A percentile compares a stretch with the other conserved stretches of the same genome.
Conservation (phyloP, 192 early-diverging fungal species). For the Oehlia diaphana region DNA sequence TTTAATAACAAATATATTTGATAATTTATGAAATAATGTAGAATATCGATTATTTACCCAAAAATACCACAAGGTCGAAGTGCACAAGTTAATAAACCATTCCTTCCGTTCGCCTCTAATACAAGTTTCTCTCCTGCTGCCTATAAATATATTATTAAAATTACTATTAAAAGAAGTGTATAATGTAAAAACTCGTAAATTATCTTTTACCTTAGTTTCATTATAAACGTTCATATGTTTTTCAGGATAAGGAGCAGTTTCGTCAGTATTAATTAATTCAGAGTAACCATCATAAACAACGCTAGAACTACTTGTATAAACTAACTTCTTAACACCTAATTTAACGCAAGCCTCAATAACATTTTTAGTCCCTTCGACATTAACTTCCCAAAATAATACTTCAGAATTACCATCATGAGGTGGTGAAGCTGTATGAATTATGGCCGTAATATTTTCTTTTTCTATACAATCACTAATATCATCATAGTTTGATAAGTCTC, state of each 20-base stretch:
- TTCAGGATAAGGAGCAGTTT: slow-evolving; percentile 73
- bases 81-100: slow-evolving; percentile 66
- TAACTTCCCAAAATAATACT: slow-evolving; percentile 75
- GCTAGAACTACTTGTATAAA: slow-evolving; percentile 87
- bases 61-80: slow-evolving; percentile 91
- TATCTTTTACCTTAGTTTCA: slow-evolving; percentile 73
- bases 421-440: slow-evolving; percentile 92
- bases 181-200: not conserved
- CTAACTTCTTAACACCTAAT: slow-evolving; percentile 65
- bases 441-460: slow-evolving; percentile 51
- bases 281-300: slow-evolving; percentile 80
- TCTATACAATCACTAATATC: slow-evolving; percentile 65
- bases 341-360: slow-evolving; percentile 75
- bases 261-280: slow-evolving; percentile 77
- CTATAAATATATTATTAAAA: not conserved
- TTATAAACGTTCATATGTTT: slow-evolving; percentile 87
- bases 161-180: not conserved
- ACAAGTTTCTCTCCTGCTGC: slow-evolving; percentile 69
- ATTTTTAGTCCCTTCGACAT: slow-evolving; percentile 85
- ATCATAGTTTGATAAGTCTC: slow-evolving; percentile 50
- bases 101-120: slow-evolving; percentile 67
- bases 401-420: slow-evolving; percentile 67
- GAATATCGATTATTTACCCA: slow-evolving; percentile 37
- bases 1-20: not conserved
- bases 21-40: no score